Evolutionary conservation across 2,329 filamentous ascomycete species (phyloP), one percentile per base, ranked within the genome.

Genomic region (Aspergillus spinulosporus): DNA sequence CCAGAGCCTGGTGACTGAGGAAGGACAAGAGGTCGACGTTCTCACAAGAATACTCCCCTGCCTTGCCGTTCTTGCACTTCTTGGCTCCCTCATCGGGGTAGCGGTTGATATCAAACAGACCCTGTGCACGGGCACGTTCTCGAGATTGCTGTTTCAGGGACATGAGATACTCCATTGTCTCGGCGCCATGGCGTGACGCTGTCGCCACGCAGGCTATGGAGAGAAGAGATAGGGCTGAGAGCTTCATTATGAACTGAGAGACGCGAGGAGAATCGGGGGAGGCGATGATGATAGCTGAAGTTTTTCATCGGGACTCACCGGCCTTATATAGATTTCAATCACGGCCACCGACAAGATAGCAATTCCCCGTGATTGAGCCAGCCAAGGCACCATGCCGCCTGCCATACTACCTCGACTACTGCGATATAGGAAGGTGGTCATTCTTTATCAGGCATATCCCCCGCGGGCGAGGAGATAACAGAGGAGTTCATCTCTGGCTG

Each of bases 1-100:
- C 59, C 61, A 63, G 29, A 14, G 55, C 59, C 51, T 63, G 61
- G 32, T 63, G 61, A 39, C 61, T 63, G 31, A 63, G 47, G 31
- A 63, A 63, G 4, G 46, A 39, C 14, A 52, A 40, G 7, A 63
- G 50, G n/a, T 63, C 57, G 6, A 62, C 55, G 15, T 62, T 63
- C 12, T 58, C 46, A 32, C 61, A 63, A 3, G 57, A 57, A 34
- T 63, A 62, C 46, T 63, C 61, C 14, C 59, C 61, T 3, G 59
- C 61, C 46, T 58, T 63, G 3, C 61, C 61, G n/a, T 43, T 7
- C 14, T n/a, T 49, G 28, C 61, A 63, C 28, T 52, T 49, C 21
- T 46, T 51, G 9, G 28, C n/a, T 5, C 47, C 53, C 28, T 44
- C 29, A 11, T 58, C 53, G 5, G 55, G 54, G 29, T 63, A 63